Conservation (phyloP, 192 early-diverging fungal genomes). For the Linnemannia exigua region DNA sequence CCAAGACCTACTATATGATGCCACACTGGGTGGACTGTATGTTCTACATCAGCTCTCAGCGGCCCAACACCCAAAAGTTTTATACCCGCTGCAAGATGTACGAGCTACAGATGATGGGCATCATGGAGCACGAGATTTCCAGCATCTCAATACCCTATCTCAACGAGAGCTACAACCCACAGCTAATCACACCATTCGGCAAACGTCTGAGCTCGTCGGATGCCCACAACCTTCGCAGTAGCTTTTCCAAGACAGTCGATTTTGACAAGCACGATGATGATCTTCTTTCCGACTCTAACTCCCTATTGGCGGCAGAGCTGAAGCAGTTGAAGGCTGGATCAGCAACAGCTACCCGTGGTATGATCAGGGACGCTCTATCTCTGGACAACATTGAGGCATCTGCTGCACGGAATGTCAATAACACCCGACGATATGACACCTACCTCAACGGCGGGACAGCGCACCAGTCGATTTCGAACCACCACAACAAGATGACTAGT, state of each 20-base stretch:
- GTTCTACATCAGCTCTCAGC: conserved; percentile 77
- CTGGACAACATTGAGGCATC: conserved; percentile 32
- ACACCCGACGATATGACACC: conserved; percentile 22
- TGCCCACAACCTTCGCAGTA: conserved; percentile 11
- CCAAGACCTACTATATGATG: conserved; percentile 73
- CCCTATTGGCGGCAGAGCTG: conserved; percentile 32
- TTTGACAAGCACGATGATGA: conserved; percentile 62
- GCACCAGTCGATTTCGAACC: conserved; percentile 25
- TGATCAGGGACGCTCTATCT: conserved; percentile 26
- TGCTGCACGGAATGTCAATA: neutral
- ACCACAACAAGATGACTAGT: conserved; percentile 32
- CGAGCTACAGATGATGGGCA: conserved; percentile 88
- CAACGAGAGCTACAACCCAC: conserved; percentile 42
- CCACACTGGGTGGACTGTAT: conserved; percentile 95
- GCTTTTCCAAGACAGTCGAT: conserved; percentile 18
- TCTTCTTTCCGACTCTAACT: conserved; percentile 42
- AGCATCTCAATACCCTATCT: conserved; percentile 68
- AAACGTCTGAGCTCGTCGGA: conserved; percentile 44
- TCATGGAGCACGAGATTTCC: conserved; percentile 73
- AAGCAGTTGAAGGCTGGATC: conserved; percentile 35
- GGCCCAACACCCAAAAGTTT: conserved; percentile 71
- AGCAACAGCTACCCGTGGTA: neutral
- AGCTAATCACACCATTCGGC: conserved; percentile 27
- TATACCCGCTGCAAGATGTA: conserved; percentile 84
- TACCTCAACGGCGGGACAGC: conserved; percentile 21